phyloP scores from a whole-genome alignment of 2,329 filamentous ascomycete genomes.

The Cladosporium sp. region DNA sequence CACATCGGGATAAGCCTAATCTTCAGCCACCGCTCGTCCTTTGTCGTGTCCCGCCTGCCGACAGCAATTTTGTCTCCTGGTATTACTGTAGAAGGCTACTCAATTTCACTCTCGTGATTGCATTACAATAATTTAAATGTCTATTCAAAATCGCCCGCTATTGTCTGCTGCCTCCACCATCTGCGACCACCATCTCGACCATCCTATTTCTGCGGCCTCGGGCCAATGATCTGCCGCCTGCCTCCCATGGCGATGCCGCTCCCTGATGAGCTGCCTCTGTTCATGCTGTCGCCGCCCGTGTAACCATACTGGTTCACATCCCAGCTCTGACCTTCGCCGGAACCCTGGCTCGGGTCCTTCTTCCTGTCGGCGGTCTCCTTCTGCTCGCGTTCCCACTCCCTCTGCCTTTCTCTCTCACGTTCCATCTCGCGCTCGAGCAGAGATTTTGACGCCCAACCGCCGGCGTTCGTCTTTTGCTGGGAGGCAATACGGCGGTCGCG shows the following conservation, averaged over 20 bases:
- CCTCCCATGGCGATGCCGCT: conserved; percentile 58
- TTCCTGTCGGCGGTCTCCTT: conserved; percentile 54
- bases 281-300: conserved; percentile 69
- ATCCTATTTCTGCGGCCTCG: conserved; percentile 55
- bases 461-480: conserved; percentile 56
- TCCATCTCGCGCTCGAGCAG: conserved; percentile 77
- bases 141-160: too few relatives aligned
- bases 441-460: conserved; percentile 60
- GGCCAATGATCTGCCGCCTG: conserved; percentile 72
- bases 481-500: conserved; percentile 54
- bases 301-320: conserved; percentile 73
- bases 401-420: conserved; percentile 67
- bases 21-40: too few relatives aligned
- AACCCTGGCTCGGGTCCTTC: conserved; percentile 52
- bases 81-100: too few relatives aligned
- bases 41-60: too few relatives aligned
- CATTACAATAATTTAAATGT: too few relatives aligned
- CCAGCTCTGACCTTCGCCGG: conserved; percentile 65
- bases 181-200: not conserved
- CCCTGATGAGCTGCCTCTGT: conserved; percentile 54
- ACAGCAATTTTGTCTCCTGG: too few relatives aligned
- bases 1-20: too few relatives aligned
- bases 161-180: too few relatives aligned
- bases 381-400: conserved; percentile 74
- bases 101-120: too few relatives aligned